Conservation (phyloP, 805 yeast species). For the Candida andamanensis region DNA sequence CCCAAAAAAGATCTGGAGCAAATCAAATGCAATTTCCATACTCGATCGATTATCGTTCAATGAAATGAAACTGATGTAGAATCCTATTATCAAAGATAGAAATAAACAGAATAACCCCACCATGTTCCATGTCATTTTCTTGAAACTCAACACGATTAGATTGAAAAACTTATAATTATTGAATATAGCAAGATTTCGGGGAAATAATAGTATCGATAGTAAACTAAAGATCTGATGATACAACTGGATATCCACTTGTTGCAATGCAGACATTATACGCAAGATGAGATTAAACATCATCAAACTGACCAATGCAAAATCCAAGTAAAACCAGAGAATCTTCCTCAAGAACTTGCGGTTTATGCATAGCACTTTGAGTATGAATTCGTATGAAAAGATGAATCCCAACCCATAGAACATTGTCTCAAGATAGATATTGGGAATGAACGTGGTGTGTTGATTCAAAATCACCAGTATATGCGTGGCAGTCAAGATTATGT, state of each 20-base stretch:
- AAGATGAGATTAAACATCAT: conserved; percentile 30
- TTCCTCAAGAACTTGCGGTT: conserved; percentile 42
- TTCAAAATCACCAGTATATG: conserved; percentile 20
- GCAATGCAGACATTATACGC: conserved; percentile 14
- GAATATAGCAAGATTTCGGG: conserved; percentile 45
- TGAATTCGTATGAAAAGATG: conserved; percentile 44
- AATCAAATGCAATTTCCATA: conserved; percentile 44
- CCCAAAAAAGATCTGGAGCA: conserved; percentile 50
- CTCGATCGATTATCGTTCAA: conserved; percentile 39
- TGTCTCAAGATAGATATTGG: conserved; percentile 20
- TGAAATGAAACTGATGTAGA: conserved; percentile 49
- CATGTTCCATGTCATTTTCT: conserved; percentile 47
- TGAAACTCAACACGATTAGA: conserved; percentile 45
- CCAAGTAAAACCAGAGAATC: conserved; percentile 52
- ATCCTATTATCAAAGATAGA: conserved; percentile 47
- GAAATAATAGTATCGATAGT: conserved; percentile 46
- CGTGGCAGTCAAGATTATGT: conserved; percentile 16
- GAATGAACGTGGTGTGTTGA: conserved; percentile 17
- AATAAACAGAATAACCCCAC: conserved; percentile 45
- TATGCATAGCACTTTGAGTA: conserved; percentile 38
- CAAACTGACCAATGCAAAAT: conserved; percentile 35
- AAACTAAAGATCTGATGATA: conserved; percentile 34
- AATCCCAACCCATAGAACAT: conserved; percentile 42
- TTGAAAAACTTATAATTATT: conserved; percentile 50
- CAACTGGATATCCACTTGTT: conserved; percentile 9